phyloP scores from a whole-genome alignment of 257 asterid species.

The Paulownia fortunei region DNA sequence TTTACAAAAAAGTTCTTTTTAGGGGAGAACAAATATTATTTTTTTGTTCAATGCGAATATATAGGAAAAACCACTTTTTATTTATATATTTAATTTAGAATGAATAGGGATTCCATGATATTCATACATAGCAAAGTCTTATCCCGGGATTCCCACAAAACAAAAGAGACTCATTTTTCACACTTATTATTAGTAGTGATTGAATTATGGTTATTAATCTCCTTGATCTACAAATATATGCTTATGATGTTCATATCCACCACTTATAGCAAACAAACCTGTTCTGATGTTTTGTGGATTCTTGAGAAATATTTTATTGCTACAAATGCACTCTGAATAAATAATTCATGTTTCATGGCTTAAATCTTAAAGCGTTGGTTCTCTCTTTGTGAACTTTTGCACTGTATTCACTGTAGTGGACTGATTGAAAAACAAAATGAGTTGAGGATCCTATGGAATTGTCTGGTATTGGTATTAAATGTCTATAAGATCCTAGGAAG shows the following conservation, averaged over 20 bases:
- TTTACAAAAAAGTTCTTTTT: too few species aligned
- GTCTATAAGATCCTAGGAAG: not conserved
- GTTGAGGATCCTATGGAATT: not conserved
- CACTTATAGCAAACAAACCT: too few species aligned
- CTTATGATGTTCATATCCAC: too few species aligned
- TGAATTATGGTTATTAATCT: too few species aligned
- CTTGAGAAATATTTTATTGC: too few species aligned
- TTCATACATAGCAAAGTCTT: not conserved
- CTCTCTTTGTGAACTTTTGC: too few species aligned
- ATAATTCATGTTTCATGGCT: too few species aligned
- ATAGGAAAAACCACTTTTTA: not conserved
- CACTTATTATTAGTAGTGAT: too few species aligned
- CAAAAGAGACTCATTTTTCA: not conserved
- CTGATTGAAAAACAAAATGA: not conserved
- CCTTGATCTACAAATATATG: not conserved
- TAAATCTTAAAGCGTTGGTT: too few species aligned
- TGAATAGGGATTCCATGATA: not conserved
- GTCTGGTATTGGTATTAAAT: not conserved
- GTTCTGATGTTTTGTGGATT: too few species aligned
- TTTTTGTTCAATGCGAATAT: not conserved
- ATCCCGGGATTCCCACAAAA: not conserved
- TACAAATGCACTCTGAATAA: too few species aligned
- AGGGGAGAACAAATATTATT: not conserved
- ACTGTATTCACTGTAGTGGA: not conserved
- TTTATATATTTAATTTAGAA: not conserved